These are phyloP conservation scores for Mucor sp. DNA, from an alignment of 371 early-diverging fungal genomes.

Conservation along the genomic window DNA sequence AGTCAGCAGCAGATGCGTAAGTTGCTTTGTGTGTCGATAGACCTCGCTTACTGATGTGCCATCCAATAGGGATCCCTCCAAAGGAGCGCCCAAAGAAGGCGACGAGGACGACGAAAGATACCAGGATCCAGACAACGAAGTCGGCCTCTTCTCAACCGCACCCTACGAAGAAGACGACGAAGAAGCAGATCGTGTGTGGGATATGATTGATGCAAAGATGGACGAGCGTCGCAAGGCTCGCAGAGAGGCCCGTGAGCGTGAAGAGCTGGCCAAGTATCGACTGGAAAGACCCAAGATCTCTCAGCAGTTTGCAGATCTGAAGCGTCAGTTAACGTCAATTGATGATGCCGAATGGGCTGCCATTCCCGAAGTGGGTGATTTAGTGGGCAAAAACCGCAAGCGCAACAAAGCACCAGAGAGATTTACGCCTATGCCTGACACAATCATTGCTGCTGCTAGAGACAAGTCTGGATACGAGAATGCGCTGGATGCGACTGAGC, in stretches of 20 bases:
- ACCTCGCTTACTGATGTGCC: not conserved
- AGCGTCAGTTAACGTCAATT: conserved; percentile 77
- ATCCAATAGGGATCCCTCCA: conserved; percentile 41
- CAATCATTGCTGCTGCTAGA: conserved; percentile 69
- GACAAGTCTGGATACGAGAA: conserved; percentile 59
- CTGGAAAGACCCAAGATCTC: conserved; percentile 74
- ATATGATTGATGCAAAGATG: conserved; percentile 88
- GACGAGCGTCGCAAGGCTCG: conserved; percentile 84
- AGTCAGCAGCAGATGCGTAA: conserved; percentile 60
- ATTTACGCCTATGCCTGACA: conserved; percentile 87
- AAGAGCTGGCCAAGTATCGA: conserved; percentile 57
- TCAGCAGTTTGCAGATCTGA: conserved; percentile 91
- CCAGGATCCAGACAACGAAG: conserved; percentile 95
- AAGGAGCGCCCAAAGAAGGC: conserved; percentile 44
- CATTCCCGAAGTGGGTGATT: conserved; percentile 92
- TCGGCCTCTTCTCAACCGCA: conserved; percentile 82
- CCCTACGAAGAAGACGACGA: conserved; percentile 97
- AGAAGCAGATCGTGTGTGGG: conserved; percentile 95
- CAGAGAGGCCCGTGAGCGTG: conserved; percentile 67
- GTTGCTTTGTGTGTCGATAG: not conserved
- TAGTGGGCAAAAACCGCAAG: conserved; percentile 80
- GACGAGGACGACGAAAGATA: conserved; percentile 77
- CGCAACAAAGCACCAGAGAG: conserved; percentile 68
- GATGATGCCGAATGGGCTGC: conserved; percentile 89
- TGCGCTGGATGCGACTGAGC: conserved; percentile 58